phyloP scores from a whole-genome alignment of 2,329 filamentous ascomycete species.

The Colletotrichum orbiculare region DNA sequence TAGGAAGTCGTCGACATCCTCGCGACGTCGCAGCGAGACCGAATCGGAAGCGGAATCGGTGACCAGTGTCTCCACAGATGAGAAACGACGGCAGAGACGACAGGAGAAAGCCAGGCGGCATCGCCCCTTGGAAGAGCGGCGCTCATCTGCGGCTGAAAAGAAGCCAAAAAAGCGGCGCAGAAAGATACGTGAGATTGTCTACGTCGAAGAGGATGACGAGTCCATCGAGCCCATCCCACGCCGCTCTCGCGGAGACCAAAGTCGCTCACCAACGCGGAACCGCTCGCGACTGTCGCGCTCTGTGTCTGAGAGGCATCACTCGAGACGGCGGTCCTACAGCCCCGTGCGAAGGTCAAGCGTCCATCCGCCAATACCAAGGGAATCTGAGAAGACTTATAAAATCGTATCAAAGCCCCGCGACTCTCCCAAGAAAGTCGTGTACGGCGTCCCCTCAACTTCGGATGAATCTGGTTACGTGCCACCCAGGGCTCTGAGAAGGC shows the following conservation, averaged over 20 bases:
- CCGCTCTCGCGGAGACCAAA: constrained; percentile 24
- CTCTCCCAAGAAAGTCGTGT: constrained; percentile 23
- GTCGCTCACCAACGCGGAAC: constrained; percentile 25
- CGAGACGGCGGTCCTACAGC: constrained; percentile 25
- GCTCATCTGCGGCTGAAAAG: constrained; percentile 35
- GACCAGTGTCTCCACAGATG: constrained; percentile 48
- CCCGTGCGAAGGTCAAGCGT: constrained; percentile 20
- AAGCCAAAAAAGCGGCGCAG: constrained; percentile 20
- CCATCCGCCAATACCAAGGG: constrained; percentile 13
- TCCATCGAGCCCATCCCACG: constrained; percentile 20
- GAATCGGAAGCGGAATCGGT: constrained; percentile 54
- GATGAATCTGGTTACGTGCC: constrained; percentile 13
- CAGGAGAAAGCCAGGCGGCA: constrained; percentile 22
- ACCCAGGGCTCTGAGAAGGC: constrained; percentile 23
- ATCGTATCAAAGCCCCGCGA: constrained; percentile 13
- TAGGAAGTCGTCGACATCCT: constrained; percentile 48
- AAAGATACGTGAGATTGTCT: constrained; percentile 29
- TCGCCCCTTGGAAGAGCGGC: constrained; percentile 31
- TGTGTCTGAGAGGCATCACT: constrained; percentile 26
- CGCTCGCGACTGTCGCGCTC: constrained; percentile 34
- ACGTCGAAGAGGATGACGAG: constrained; percentile 30
- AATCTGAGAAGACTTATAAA: constrained; percentile 9
- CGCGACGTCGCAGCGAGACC: constrained; percentile 41
- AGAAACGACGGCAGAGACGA: constrained; percentile 41
- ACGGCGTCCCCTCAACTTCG: background rate